Base-by-base conservation (phyloP, 2,329 filamentous ascomycete genomes). In the Colletotrichum spinosum region DNA sequence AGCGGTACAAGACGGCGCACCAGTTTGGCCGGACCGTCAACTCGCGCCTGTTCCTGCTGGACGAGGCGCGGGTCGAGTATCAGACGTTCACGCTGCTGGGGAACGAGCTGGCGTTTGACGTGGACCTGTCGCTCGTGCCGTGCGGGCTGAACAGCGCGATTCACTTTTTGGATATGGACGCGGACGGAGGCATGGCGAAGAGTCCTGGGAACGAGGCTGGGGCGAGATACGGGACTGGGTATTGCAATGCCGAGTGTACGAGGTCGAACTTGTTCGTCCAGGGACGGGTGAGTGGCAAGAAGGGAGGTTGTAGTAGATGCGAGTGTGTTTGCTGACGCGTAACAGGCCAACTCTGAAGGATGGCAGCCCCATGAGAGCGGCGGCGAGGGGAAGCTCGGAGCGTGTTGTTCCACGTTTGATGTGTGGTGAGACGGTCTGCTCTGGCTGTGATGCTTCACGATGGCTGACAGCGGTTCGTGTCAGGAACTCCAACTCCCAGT, bases 121-220 rank as follows among this genome's bases (percentile, higher is more conserved):
- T 90, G 13, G 88, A 91, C 72, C 82, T 90, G 37, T 89, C 87
- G 35, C 83, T 83, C 60, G 80, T 90, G 34, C 84, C 71, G 39
- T 92, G 90, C 70, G 89, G 90, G 57, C 75, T 91, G 67, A 91
- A 92, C 76, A 86, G 86, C 56, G 88, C 88, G 35, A 75, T 91
- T 42, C 90, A 90, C 77, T 83, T 87, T 53, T 80, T 84, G 13
- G 77, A 81, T 67, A 88, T 88, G 86, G 81, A 85, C 8, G 75
- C 78, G 33, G 82, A 86, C 58, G 84, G 84, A 64, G 84, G 84
- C 34, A 71, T 78, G 72, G 69, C 69, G 70, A 80, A 78, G 69
- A 81, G 79, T 69, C 65, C 76, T 6, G 78, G 75, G 70, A 86
- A 80, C 71, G 70, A 74, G 60, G 78, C 77, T n/a, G 78, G 78